Evolutionary conservation across 2,329 filamentous ascomycete genomes (phyloP).

Genomic region (Neodidymelliopsis sp.): DNA sequence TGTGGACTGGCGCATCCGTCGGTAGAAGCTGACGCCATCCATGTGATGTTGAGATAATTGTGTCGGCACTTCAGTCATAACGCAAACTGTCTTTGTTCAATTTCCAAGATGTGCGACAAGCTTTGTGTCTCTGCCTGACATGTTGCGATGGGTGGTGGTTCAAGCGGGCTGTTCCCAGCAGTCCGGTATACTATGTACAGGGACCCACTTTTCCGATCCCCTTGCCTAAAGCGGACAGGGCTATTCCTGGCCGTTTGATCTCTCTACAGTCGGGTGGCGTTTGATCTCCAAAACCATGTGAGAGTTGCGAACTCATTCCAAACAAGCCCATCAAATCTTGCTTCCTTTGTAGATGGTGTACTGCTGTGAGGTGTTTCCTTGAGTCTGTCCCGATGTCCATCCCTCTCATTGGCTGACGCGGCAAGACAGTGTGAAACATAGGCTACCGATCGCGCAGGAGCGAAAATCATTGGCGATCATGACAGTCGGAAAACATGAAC

Average conservation of each 20-base stretch:
- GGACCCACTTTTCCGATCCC: constrained; percentile 11
- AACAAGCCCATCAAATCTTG: not conserved
- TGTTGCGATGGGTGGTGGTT: constrained; percentile 14
- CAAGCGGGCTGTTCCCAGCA: constrained; percentile 3
- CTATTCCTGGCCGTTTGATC: constrained; percentile 4
- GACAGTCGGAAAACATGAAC: constrained; percentile 3
- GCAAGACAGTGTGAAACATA: constrained; percentile 10
- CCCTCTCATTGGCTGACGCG: not conserved
- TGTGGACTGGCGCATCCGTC: constrained; percentile 19
- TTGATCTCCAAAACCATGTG: not conserved
- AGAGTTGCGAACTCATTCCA: not conserved
- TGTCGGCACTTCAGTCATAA: too few species aligned
- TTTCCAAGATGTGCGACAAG: not conserved
- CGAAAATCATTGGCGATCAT: constrained; percentile 9
- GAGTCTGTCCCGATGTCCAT: too few species aligned
- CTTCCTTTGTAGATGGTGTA: too few species aligned
- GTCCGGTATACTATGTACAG: constrained; percentile 4
- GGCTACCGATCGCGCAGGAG: constrained; percentile 2
- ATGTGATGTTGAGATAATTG: too few species aligned
- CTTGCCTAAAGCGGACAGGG: constrained; percentile 9
- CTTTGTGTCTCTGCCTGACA: constrained; percentile 16
- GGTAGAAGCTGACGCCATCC: not conserved
- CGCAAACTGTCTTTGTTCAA: too few species aligned
- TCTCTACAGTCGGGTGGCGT: constrained; percentile 4
- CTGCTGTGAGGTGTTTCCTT: too few species aligned